Conservation (phyloP, 2,329 filamentous ascomycete genomes). For the Penicillium sp. region DNA sequence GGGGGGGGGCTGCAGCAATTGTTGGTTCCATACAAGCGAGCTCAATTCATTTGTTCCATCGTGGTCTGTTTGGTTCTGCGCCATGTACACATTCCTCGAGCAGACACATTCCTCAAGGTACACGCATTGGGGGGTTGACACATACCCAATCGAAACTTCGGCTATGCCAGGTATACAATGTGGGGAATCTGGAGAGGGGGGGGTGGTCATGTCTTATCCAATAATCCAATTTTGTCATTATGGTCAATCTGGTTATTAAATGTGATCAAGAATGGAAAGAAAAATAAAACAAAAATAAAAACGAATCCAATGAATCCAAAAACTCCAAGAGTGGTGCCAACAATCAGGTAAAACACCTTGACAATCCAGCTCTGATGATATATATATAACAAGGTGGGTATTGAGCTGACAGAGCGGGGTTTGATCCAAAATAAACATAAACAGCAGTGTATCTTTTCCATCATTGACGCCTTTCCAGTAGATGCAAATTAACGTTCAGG, state of each 20-base stretch:
- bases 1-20: not conserved
- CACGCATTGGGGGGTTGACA: not conserved
- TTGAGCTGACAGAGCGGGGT: not conserved
- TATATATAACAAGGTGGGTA: slow-evolving; percentile 9
- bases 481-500: slow-evolving; percentile 19
- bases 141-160: not conserved
- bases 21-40: slow-evolving; percentile 1
- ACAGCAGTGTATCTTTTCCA: slow-evolving; percentile 10
- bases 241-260: not conserved
- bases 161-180: not conserved
- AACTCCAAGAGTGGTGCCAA: not conserved
- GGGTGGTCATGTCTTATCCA: not conserved
- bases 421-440: not conserved
- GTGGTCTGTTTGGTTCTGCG: not conserved
- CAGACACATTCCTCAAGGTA: not conserved
- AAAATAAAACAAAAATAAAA: not conserved
- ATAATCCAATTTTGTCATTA: not conserved
- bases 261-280: not conserved
- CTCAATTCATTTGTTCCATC: not conserved
- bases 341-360: not conserved
- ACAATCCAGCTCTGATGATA: slow-evolving; percentile 4
- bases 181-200: not conserved
- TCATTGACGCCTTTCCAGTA: slow-evolving; percentile 14
- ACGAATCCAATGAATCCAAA: not conserved
- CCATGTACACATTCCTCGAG: not conserved